These are phyloP conservation scores for Lactifluus subvellereus DNA, from an alignment of 768 basidiomycete genomes.

Conservation along the genomic window DNA sequence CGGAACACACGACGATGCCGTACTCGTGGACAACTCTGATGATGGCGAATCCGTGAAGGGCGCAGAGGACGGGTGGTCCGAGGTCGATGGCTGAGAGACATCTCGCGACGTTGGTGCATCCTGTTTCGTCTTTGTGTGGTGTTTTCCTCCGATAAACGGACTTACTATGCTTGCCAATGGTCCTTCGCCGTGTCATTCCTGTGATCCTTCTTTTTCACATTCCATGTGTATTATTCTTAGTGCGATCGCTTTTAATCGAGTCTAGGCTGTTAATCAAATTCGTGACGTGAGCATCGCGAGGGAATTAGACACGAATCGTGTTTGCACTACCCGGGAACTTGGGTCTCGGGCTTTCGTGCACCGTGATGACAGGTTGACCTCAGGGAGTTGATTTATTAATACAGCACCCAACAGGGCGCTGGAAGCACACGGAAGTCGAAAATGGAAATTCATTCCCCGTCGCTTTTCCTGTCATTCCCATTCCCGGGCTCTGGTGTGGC, in stretches of 20 bases:
- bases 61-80: slow-evolving; percentile 15
- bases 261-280: neutral
- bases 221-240: neutral
- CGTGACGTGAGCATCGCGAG: too few relatives aligned
- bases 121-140: neutral
- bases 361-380: too few relatives aligned
- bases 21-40: slow-evolving; percentile 7
- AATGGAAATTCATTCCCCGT: neutral
- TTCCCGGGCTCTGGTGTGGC: neutral
- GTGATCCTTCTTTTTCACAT: neutral
- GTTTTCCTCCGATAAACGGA: neutral
- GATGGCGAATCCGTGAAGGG: slow-evolving; percentile 8
- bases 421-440: neutral
- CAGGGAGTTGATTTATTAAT: neutral
- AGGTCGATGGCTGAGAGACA: slow-evolving; percentile 7
- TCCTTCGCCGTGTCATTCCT: neutral
- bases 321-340: too few relatives aligned
- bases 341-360: too few relatives aligned
- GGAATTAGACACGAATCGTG: too few relatives aligned
- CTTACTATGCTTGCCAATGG: neutral
- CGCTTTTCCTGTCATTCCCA: neutral
- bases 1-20: neutral
- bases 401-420: neutral
- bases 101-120: neutral
- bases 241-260: neutral